phyloP scores from a whole-genome alignment of 306 rosid genomes.

The Trifolium fragiferum region DNA sequence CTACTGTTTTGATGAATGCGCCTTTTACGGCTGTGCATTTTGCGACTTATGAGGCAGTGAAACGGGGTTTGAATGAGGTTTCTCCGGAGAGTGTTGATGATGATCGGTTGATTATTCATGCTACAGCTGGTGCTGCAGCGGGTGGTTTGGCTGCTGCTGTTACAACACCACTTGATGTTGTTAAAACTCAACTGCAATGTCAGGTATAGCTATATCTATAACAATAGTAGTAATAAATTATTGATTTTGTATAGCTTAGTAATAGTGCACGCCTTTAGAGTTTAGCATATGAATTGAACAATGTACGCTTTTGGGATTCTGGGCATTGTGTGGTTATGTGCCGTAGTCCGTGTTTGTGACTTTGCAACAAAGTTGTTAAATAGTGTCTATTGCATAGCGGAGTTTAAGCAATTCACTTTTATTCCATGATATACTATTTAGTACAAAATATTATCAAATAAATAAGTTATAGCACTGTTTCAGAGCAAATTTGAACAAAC shows the following conservation, averaged over 20 bases:
- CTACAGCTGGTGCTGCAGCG: constrained; percentile 82
- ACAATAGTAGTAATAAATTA: neutral
- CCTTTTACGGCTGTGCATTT: constrained; percentile 82
- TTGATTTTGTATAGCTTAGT: constrained; percentile 6
- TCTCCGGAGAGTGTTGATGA: constrained; percentile 64
- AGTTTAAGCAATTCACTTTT: neutral
- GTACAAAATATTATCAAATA: neutral
- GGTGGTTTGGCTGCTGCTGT: constrained; percentile 73
- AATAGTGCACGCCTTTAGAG: neutral
- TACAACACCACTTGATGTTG: constrained; percentile 86
- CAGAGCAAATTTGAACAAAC: neutral
- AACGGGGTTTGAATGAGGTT: constrained; percentile 57
- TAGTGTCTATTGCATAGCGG: neutral
- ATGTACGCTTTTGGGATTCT: constrained; percentile 7
- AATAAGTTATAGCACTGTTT: neutral
- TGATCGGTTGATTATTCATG: constrained; percentile 68
- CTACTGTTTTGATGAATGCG: constrained; percentile 83
- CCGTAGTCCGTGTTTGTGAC: neutral
- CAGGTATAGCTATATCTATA: constrained; percentile 50
- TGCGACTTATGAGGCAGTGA: constrained; percentile 66
- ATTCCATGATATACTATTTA: neutral
- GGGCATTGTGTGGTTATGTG: neutral
- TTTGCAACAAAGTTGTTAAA: neutral
- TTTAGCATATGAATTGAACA: neutral
- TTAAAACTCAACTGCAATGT: constrained; percentile 81